A percentile compares a stretch with the other conserved stretches of the same genome.
Conservation (phyloP, 768 basidiomycete genomes). For the Erythrobasidium yunnanense region DNA sequence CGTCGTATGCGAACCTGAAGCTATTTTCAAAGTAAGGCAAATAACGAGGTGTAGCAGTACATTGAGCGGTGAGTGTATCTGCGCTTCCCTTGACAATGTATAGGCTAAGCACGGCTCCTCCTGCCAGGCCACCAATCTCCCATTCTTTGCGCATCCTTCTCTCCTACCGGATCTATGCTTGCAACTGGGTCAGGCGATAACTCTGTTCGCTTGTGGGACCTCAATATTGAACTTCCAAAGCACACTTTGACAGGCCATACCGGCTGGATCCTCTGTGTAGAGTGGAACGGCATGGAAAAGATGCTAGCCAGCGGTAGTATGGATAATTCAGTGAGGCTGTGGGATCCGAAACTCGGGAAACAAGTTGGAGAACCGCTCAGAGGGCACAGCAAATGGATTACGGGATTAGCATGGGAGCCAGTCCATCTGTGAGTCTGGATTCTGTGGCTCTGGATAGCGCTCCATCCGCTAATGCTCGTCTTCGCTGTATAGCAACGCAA, state of each 20-base stretch:
- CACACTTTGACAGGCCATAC: slow-evolving; percentile 76
- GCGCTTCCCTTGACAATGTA: background rate
- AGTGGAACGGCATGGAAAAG: slow-evolving; percentile 90
- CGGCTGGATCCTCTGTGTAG: slow-evolving; percentile 93
- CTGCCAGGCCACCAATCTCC: slow-evolving; percentile 72
- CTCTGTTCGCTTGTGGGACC: slow-evolving; percentile 83
- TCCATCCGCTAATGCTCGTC: background rate
- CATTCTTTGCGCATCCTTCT: slow-evolving; percentile 89
- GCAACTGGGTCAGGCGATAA: slow-evolving; percentile 95
- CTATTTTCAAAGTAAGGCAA: slow-evolving; percentile 84
- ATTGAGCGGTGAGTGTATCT: slow-evolving; percentile 31
- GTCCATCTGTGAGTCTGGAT: slow-evolving; percentile 62
- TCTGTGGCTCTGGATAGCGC: background rate
- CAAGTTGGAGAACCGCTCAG: slow-evolving; percentile 75
- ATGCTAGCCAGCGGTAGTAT: slow-evolving; percentile 87
- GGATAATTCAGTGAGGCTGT: slow-evolving; percentile 81
- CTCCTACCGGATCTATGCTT: slow-evolving; percentile 77
- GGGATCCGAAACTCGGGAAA: slow-evolving; percentile 88
- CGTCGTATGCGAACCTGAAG: slow-evolving; percentile 85
- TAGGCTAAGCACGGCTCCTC: background rate
- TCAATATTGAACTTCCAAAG: slow-evolving; percentile 82
- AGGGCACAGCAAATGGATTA: slow-evolving; percentile 95
- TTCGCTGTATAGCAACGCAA: slow-evolving; percentile 58
- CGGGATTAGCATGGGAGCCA: slow-evolving; percentile 88
- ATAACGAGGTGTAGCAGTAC: slow-evolving; percentile 72